Base-by-base conservation (phyloP, 345 rosid species). In the Mercurialis annua region DNA sequence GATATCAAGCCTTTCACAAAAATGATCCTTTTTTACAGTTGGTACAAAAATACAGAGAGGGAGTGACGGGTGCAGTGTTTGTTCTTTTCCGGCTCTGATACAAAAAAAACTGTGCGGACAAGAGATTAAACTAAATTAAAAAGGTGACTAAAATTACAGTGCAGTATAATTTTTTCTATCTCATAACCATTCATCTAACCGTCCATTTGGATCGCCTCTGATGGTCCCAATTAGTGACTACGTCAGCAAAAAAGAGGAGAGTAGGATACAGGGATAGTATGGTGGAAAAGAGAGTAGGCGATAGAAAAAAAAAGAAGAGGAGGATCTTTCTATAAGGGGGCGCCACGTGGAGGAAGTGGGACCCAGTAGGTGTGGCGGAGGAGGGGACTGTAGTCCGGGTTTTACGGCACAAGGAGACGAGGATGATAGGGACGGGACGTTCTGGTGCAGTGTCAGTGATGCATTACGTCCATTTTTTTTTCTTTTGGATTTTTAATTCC, bases 341-440 rank as follows among this genome's bases (percentile, higher is more conserved):
- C 24, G 56, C 56, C 31, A 52, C 56, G 31, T 52, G 17, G 58
- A 27, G 27, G 17, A 2, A 34, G 56, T 53, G 58, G 58, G 34
- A 53, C 33, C 59, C 36, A 53, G 5, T 3, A 1, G 20, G 20
- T 54, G 43, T 34, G 56, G 62, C 12, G 50, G 57, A 27, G 50
- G 57, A 27, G 70, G 56, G 49, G 75, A 59, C 70, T 72, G 69
- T 40, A 72, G 71, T 66, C 76, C 76, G 71, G 47, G 71, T 72
- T 72, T 72, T 54, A 54, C 76, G 76, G 76, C 71, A 59, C 34
- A 72, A 72, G 66, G 71, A 72, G 76, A 72, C 76, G 62, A 59
- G 34, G 17, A 2, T 72, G 76, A 72, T 72, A 30, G 58, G 49
- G 76, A 72, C 76, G 55, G 36, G 61, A 72, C 76, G 66, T 65